Conservation (phyloP, 31 red algal genomes). For the Asparagopsis taxiformis region DNA sequence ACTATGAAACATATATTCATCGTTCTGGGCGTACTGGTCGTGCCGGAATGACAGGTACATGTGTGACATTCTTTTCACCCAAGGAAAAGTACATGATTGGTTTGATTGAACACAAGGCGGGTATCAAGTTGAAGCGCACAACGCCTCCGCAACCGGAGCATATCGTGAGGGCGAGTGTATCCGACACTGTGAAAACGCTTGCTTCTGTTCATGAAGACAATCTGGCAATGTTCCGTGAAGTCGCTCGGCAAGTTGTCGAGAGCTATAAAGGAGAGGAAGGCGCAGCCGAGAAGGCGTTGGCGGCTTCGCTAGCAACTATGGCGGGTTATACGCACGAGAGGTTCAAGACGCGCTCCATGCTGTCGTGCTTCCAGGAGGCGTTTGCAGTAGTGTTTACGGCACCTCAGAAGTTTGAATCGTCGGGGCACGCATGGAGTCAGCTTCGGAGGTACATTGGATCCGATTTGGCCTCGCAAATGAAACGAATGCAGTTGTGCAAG, state of each 20-base stretch:
- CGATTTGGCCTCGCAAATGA: conserved; percentile 22
- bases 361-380: conserved; percentile 68
- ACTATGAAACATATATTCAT: conserved; percentile 98
- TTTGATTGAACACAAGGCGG: conserved; percentile 73
- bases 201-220: conserved; percentile 49
- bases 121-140: conserved; percentile 73
- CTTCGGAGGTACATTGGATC: conserved; percentile 51
- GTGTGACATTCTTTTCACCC: conserved; percentile 89
- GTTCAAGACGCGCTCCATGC: conserved; percentile 55
- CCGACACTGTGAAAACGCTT: conserved; percentile 53
- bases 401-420: neutral
- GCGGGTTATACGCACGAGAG: conserved; percentile 57
- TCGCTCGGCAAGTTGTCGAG: conserved; percentile 54
- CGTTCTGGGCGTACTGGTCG: conserved; percentile 96
- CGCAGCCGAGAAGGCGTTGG: conserved; percentile 51
- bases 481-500: conserved; percentile 50
- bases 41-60: conserved; percentile 78
- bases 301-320: conserved; percentile 75
- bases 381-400: conserved; percentile 49
- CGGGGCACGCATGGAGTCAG: conserved; percentile 31
- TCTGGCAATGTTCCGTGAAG: conserved; percentile 51
- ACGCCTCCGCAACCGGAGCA: conserved; percentile 49
- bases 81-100: conserved; percentile 79
- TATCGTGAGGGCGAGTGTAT: conserved; percentile 30
- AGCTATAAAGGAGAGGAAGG: conserved; percentile 30